Conservation (phyloP, 2,329 filamentous ascomycete genomes). For the Cercospora brassicicola region DNA sequence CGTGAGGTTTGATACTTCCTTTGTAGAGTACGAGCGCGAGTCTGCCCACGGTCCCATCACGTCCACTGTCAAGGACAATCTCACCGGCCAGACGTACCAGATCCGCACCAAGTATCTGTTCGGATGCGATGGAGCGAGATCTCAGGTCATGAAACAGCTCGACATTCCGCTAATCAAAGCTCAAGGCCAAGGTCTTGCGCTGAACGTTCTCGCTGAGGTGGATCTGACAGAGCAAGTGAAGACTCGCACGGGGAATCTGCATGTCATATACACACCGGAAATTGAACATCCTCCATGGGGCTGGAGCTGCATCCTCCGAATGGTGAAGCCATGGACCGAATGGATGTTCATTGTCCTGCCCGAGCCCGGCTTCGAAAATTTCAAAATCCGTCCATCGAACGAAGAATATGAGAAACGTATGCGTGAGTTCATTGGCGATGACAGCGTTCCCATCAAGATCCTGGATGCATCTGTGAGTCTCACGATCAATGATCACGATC, state of each 20-base stretch:
- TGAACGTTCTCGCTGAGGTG: constrained; percentile 52
- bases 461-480: constrained; percentile 46
- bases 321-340: constrained; percentile 65
- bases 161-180: constrained; percentile 48
- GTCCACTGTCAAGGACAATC: constrained; percentile 41
- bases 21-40: constrained; percentile 36
- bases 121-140: constrained; percentile 58
- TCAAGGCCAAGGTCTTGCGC: constrained; percentile 50
- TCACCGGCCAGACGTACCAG: constrained; percentile 44
- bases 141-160: constrained; percentile 49
- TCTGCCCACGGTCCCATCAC: constrained; percentile 33
- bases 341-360: constrained; percentile 56
- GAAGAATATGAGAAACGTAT: constrained; percentile 52
- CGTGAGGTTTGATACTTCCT: constrained; percentile 44
- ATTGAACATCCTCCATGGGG: constrained; percentile 53
- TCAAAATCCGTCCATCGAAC: constrained; percentile 44
- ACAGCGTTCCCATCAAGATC: constrained; percentile 53
- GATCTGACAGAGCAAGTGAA: constrained; percentile 55
- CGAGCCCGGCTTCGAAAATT: constrained; percentile 40
- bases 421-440: constrained; percentile 57
- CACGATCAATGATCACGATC: not conserved
- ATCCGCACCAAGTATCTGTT: constrained; percentile 59
- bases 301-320: constrained; percentile 54
- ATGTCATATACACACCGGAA: constrained; percentile 59
- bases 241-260: constrained; percentile 58